Base-by-base conservation (phyloP, 2,329 filamentous ascomycete genomes). In the Ophiosphaerella herpotricha region DNA sequence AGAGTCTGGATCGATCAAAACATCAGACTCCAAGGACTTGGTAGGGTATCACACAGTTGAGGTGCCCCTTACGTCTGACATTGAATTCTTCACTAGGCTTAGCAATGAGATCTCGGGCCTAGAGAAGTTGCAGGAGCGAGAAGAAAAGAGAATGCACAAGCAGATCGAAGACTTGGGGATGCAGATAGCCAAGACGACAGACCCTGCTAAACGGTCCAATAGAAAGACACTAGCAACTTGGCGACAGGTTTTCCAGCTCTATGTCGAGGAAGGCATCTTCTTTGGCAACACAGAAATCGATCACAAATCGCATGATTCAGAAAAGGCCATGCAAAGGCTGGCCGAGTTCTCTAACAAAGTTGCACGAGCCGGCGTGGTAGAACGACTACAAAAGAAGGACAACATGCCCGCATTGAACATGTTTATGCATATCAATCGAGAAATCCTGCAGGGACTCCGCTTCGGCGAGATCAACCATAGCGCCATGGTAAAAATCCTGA, bases 391-490 rank as follows among this genome's bases (percentile, higher is more conserved):
- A 70, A 80, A 88, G 40, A 77, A 82, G 21, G 81, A 86, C 44
- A 91, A 89, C 58, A 77, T 79, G 18, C 67, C 77, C 7, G 87
- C 90, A 1, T 82, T 91, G 42, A 76, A 82, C 45, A 81, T 80
- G 21, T 96, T 95, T 63, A 74, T 93, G 53, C 76, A 80, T 40
- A 80, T 95, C 61, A 96, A 96, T 67, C 77, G 83, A 21, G 81
- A 84, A 44, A 80, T 96, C n/a, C 78, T 95, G n/a, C 86, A 86
- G 54, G 88, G 88, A 43, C 79, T 96, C 57, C 86, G 87, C 51
- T 96, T 95, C 61, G 89, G 92, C 64, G 90, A 94, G 67, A 85
- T 95, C 57, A 95, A 96, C 64, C 83, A 84, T 57, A 82, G 82
- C 26, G 91, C 91, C 1, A 84, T 94, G 63, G 78, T 78, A 31